phyloP scores from a whole-genome alignment of 257 asterid genomes.

The Prunella vulgaris region DNA sequence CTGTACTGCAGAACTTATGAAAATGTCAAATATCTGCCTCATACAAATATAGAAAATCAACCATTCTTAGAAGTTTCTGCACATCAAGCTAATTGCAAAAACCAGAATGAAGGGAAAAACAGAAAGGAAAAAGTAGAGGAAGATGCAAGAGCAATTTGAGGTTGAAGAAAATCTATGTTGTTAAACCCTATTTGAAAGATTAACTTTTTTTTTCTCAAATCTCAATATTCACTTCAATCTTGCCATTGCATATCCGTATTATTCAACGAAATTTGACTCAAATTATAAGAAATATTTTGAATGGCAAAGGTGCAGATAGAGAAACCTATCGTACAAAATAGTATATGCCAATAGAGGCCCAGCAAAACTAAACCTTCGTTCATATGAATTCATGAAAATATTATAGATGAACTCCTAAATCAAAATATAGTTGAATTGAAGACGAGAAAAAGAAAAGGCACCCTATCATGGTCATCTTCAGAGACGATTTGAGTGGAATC shows the following conservation, averaged over 20 bases:
- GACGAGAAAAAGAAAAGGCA: slow-evolving; percentile 12
- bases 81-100: slow-evolving; percentile 1
- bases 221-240: background rate
- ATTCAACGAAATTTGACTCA: background rate
- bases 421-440: background rate
- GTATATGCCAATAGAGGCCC: background rate
- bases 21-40: slow-evolving; percentile 11
- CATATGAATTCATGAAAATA: background rate
- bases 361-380: background rate
- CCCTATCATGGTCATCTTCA: slow-evolving; percentile 98
- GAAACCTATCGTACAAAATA: background rate
- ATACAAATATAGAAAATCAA: background rate
- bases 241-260: background rate
- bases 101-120: background rate
- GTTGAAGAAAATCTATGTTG: background rate
- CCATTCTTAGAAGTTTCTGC: background rate
- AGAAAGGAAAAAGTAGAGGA: background rate
- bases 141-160: background rate
- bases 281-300: background rate
- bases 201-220: background rate
- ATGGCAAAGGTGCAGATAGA: background rate
- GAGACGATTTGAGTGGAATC: slow-evolving; percentile 68
- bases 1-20: slow-evolving; percentile 54
- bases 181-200: background rate
- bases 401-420: background rate